Evolutionary conservation across 73 alveolate genomes (phyloP), one percentile per base, ranked within the genome.

Genomic region (Paramecium sexaurelia): DNA sequence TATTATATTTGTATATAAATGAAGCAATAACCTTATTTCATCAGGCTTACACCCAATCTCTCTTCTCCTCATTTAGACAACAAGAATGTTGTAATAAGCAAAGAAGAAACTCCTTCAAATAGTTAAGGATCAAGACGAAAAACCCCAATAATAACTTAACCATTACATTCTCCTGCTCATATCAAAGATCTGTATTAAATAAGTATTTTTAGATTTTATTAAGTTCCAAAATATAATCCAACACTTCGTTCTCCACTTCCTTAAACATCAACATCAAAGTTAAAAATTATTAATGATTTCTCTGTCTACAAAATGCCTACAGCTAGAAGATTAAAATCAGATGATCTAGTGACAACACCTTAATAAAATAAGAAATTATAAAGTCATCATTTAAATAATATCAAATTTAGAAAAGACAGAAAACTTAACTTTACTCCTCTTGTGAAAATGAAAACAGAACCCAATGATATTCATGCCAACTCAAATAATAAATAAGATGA

Each of bases 371-470:
- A 61, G 41, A 61, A 61, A 61, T 11, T 29, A 13, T 5, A 61
- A 3, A 78, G 47, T 13, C 32, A 41, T 19, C 73, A 39, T 24
- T 9, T 29, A 13, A 37, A 33, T 41, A 78, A 45, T 32, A 45
- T 78, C 20, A 78, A 78, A 78, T 39, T 24, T 3, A 39, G 90
- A 33, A 22, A 24, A 22, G 83, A 61, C 1, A 61, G 83, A 24
- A 27, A 19, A 24, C 19, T 13, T 2, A 78, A 78, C 41, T 22
- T 41, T 78, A 78, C 90, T 40, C 90, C 90, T 19, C 13, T 78
- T 13, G 43, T 17, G 7, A 71, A 71, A 71, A 71, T 71, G 56
- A 71, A 71, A 17, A 71, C 86, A 71, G 86, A 71, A 71, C 86
- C 86, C 15, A 71, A 37, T 71, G 86, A 71, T n/a, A 13, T 71